Evolutionary conservation across 1,284 basidiomycete species (phyloP).

Genomic region (Cutaneotrichosporon mucoides): DNA sequence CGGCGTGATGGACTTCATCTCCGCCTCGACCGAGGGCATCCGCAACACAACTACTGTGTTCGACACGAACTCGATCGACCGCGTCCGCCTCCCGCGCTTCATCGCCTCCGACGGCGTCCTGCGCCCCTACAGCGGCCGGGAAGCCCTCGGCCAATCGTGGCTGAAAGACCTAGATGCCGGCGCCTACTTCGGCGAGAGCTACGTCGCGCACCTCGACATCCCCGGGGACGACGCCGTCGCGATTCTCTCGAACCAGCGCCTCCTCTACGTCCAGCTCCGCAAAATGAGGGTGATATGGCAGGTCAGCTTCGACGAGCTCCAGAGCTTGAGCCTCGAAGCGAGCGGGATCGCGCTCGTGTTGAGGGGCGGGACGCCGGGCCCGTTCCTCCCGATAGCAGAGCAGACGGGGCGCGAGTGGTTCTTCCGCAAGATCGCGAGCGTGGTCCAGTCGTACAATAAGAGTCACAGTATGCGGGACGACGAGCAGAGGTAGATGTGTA

Average conservation of each 20-base stretch:
- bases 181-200: slow-evolving; percentile 73
- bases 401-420: slow-evolving; percentile 56
- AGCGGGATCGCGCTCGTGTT: slow-evolving; percentile 80
- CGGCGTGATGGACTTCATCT: slow-evolving; percentile 92
- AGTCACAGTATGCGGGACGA: slow-evolving; percentile 32
- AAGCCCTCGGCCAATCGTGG: slow-evolving; percentile 95
- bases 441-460: slow-evolving; percentile 43
- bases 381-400: slow-evolving; percentile 56
- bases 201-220: slow-evolving; percentile 86
- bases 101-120: slow-evolving; percentile 81
- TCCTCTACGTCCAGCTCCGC: slow-evolving; percentile 84
- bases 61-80: slow-evolving; percentile 85
- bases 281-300: slow-evolving; percentile 89
- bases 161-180: slow-evolving; percentile 73
- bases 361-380: slow-evolving; percentile 54
- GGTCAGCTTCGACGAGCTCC: slow-evolving; percentile 77
- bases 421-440: slow-evolving; percentile 55
- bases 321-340: slow-evolving; percentile 82
- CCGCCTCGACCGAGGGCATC: slow-evolving; percentile 96
- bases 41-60: slow-evolving; percentile 98
- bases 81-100: slow-evolving; percentile 82
- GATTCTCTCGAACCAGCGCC: slow-evolving; percentile 70
- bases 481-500: too few species aligned
- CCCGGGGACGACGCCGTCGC: slow-evolving; percentile 79
- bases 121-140: slow-evolving; percentile 78